Percentiles rank a stretch among this genome's conserved stretches.
phyloP scores from a whole-genome alignment of 208 protist genomes.

The Novymonas esmeraldas region DNA sequence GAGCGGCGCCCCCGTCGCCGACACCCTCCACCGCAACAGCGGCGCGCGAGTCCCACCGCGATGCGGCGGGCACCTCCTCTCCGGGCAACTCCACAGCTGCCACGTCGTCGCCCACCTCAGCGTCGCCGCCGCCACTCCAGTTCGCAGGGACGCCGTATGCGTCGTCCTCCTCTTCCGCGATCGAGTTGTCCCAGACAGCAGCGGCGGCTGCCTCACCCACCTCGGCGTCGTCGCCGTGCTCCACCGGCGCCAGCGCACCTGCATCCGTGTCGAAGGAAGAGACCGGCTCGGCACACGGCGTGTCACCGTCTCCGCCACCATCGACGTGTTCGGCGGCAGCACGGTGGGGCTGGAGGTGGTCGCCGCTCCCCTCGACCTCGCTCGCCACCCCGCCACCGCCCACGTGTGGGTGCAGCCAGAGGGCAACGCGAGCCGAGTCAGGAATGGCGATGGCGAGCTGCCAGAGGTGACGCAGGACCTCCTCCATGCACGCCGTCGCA shows the following conservation, averaged over 20 bases:
- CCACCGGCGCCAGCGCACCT: too few species aligned
- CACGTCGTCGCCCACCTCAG: background rate
- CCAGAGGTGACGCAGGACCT: slow-evolving; percentile 23
- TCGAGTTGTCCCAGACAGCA: background rate
- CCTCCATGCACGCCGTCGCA: background rate
- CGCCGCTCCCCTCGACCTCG: background rate
- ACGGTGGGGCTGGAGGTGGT: too few species aligned
- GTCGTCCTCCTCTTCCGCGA: background rate
- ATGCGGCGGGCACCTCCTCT: background rate
- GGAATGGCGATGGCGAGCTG: slow-evolving; percentile 20
- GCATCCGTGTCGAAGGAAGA: too few species aligned
- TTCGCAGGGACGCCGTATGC: too few species aligned
- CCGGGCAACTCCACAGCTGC: background rate
- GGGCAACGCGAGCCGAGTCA: slow-evolving; percentile 7
- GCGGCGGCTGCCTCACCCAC: background rate
- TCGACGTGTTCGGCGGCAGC: too few species aligned
- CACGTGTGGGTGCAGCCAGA: background rate
- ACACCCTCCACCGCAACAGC: too few species aligned
- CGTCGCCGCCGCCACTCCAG: too few species aligned
- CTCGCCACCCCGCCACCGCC: too few species aligned
- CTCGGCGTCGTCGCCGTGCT: background rate
- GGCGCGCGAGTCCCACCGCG: slow-evolving; percentile 11
- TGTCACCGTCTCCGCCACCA: too few species aligned
- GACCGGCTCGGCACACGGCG: too few species aligned
- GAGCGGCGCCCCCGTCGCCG: too few species aligned